Evolutionary conservation across 495 filamentous ascomycete species (phyloP), one percentile per base, ranked within the genome.

Genomic region (Aspergillus cristatus): DNA sequence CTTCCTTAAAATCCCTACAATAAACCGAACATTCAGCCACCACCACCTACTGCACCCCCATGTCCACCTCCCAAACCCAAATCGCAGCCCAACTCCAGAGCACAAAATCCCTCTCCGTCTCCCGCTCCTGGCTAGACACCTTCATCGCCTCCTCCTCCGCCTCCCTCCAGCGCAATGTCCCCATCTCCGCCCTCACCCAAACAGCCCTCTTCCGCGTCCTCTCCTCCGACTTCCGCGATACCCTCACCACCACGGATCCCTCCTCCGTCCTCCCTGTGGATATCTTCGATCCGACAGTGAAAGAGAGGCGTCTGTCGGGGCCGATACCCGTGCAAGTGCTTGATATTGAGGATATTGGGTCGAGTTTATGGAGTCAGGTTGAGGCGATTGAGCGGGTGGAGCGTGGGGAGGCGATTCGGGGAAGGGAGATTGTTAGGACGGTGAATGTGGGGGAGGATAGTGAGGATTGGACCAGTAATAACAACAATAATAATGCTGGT

Each of bases 191-290:
- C 10, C 70, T 96, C 13, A 65, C 79, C 35, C 79, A 84, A 32
- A 93, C 90, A 12, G 82, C 86, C 12, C 73, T 82, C 29, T 81
- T 84, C 53, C 89, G 89, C 36, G 57, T 96, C 16, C 76, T 95
- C 6, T 71, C 79, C 31, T 75, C 81, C 15, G 83, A 97, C 65
- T 71, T 95, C 32, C 78, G 78, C 4, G 61, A 67, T 2, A 72
- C 81, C 1, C 61, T 75, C 25, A 62, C 79, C 4, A 57, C 58
- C 13, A 7, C 33, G 0, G 50, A 62, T 12, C 54, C 75, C 0
- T 40, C 65, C 3, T 67, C 68, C 32, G 53, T 70, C 12, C 70
- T 93, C 14, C 84, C 88, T 0, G 24, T 62, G 8, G 63, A 79
- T 32, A 55, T 80, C 8, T 60, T 60, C 38, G 62, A 76, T 42